These are phyloP conservation scores for Debaryomycetaceae sp. DNA, from an alignment of 1,139 yeast species.

Conservation along the genomic window DNA sequence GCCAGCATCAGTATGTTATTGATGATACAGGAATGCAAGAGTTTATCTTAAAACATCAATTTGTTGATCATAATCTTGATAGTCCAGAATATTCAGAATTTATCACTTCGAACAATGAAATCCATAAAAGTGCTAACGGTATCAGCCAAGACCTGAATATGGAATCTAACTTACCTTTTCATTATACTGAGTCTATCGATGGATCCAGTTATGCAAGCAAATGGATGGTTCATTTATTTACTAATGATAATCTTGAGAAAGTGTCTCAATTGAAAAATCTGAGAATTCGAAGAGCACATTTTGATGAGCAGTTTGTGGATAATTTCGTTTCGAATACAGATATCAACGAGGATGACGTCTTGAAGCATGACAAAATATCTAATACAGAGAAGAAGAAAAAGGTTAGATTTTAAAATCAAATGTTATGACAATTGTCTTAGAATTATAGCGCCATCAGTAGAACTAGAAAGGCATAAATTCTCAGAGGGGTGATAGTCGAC, in stretches of 20 bases:
- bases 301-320: conserved; percentile 21
- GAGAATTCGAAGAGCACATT: conserved; percentile 17
- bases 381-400: conserved; percentile 13
- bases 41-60: conserved; percentile 49
- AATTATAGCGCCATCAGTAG: conserved; percentile 50
- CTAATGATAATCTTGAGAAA: conserved; percentile 36
- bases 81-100: conserved; percentile 23
- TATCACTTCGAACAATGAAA: conserved; percentile 5
- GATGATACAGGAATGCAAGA: conserved; percentile 59
- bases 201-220: conserved; percentile 7
- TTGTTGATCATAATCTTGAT: conserved; percentile 28
- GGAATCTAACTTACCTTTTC: neutral
- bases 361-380: conserved; percentile 3
- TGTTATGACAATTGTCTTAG: conserved; percentile 25
- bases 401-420: conserved; percentile 20
- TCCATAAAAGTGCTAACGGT: neutral
- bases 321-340: conserved; percentile 14
- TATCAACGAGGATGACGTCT: conserved; percentile 11
- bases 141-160: neutral
- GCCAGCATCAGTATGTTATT: conserved; percentile 33
- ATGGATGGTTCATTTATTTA: conserved; percentile 49
- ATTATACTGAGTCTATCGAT: neutral
- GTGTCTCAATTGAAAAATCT: conserved; percentile 25
- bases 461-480: conserved; percentile 40
- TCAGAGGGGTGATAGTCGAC: conserved; percentile 45